Evolutionary conservation across 108 stramenopile genomes (phyloP), one percentile per base, ranked within the genome.

Genomic region (Epipyxis sp.): DNA sequence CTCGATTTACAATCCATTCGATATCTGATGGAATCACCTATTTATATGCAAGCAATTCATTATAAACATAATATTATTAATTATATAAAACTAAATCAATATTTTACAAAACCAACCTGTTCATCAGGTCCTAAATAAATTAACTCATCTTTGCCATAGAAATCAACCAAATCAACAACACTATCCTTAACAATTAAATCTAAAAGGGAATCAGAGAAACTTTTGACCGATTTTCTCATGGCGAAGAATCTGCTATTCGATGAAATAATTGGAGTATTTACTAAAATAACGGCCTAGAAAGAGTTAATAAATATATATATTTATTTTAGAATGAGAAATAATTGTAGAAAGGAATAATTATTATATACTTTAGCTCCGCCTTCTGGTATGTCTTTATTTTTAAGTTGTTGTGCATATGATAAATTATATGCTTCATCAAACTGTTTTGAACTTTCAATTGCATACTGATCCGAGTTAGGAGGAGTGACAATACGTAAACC

Each of bases 341-440:
- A n/a, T n/a, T n/a, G n/a, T n/a, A n/a, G n/a, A n/a, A n/a, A n/a
- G n/a, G n/a, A n/a, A n/a, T n/a, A n/a, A n/a, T n/a, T n/a, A n/a
- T n/a, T n/a, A n/a, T n/a, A n/a, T n/a, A n/a, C n/a, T n/a, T n/a
- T n/a, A 68, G 91, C 88, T n/a, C 97, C 97, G 20, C 97, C 97
- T 85, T 98, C 97, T 16, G 97, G 95, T 82, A 97, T 95, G 82
- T 95, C 96, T 85, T 97, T 97, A 86, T 97, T 97, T 83, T 97
- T 97, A 37, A 94, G 88, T 81, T 97, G 96, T 76, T 97, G 96
- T 1, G 96, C 92, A 72, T 88, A 95, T 2, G 94, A 93, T 62
- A 98, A 78, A 3, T 91, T 94, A 74, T 95, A 97, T 74, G 92
- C 94, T 79, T 98, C 97, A 59, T 94, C 95, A 80, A 92, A 96